Conservation (phyloP, 441 rosid species). For the Pelargonium citronellum region DNA sequence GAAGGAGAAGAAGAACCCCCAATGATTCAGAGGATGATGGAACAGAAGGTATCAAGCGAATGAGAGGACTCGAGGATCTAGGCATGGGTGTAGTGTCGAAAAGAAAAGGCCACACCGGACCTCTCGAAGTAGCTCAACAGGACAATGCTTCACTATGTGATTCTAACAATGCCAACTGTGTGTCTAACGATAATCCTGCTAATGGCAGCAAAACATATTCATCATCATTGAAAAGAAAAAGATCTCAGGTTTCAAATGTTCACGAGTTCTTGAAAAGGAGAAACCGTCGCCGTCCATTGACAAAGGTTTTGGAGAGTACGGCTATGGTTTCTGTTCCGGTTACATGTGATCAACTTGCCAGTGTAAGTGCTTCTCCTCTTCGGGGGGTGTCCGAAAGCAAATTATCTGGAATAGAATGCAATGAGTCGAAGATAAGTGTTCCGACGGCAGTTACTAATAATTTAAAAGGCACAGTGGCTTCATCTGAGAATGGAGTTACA, state of each 20-base stretch:
- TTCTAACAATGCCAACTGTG: constrained; percentile 22
- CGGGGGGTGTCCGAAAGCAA: constrained; percentile 52
- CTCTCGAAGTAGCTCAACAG: constrained; percentile 30
- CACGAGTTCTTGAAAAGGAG: constrained; percentile 63
- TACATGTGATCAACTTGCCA: constrained; percentile 56
- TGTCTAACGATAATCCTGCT: constrained; percentile 37
- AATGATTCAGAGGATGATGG: constrained; percentile 99
- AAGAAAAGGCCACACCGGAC: constrained; percentile 35
- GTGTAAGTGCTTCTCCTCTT: constrained; percentile 44
- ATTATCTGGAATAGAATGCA: constrained; percentile 46
- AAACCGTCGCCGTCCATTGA: constrained; percentile 72
- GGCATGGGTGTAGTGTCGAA: constrained; percentile 51
- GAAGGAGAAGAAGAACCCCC: constrained; percentile 78
- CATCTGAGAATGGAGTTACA: constrained; percentile 53
- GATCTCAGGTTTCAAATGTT: constrained; percentile 52
- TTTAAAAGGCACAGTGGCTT: constrained; percentile 61
- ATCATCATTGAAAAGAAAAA: constrained; percentile 58
- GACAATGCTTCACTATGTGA: constrained; percentile 34
- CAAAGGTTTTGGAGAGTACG: constrained; percentile 85
- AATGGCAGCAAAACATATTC: constrained; percentile 42
- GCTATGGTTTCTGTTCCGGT: constrained; percentile 80
- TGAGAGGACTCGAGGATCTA: constrained; percentile 96
- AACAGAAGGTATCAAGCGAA: constrained; percentile 78
- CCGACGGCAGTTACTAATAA: constrained; percentile 42
- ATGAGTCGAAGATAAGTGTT: constrained; percentile 50